Conservation (phyloP, 495 filamentous ascomycete genomes). For the Penicillium simplicissimum region DNA sequence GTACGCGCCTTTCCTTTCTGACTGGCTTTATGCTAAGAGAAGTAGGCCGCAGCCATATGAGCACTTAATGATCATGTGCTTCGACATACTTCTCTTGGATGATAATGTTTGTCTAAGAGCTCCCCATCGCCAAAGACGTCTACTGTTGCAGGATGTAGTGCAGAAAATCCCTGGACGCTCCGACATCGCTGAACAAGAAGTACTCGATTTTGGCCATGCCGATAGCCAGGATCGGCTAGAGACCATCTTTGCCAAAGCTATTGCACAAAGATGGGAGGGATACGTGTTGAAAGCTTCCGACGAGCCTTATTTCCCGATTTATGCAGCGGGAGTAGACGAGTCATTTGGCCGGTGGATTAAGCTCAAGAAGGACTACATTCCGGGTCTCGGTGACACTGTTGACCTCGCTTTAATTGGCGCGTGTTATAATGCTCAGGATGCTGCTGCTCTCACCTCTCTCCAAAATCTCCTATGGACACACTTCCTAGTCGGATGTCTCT, state of each 20-base stretch:
- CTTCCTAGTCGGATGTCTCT: slow-evolving; percentile 75
- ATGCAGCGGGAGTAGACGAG: slow-evolving; percentile 24
- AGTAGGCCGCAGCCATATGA: slow-evolving; percentile 63
- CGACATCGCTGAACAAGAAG: slow-evolving; percentile 58
- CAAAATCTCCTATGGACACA: slow-evolving; percentile 68
- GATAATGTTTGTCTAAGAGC: slow-evolving; percentile 61
- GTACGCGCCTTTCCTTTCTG: slow-evolving; percentile 14
- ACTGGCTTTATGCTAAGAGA: slow-evolving; percentile 9
- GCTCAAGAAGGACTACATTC: slow-evolving; percentile 89
- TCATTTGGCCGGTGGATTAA: slow-evolving; percentile 68
- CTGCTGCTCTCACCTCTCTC: slow-evolving; percentile 40
- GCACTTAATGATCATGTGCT: slow-evolving; percentile 82
- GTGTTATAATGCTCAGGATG: slow-evolving; percentile 61
- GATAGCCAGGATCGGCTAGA: slow-evolving; percentile 52
- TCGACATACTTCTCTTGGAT: slow-evolving; percentile 74
- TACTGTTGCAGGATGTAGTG: slow-evolving; percentile 59
- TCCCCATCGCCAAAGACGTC: slow-evolving; percentile 61
- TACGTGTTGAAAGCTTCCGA: slow-evolving; percentile 77
- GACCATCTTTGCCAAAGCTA: slow-evolving; percentile 63
- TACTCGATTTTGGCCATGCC: slow-evolving; percentile 59
- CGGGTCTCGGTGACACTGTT: slow-evolving; percentile 72
- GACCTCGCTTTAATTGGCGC: slow-evolving; percentile 80
- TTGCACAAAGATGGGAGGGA: slow-evolving; percentile 69
- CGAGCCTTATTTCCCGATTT: slow-evolving; percentile 70
- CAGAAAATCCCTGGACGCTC: slow-evolving; percentile 57